Evolutionary conservation across 108 stramenopile species (phyloP).

Genomic region (Aurantiochytrium sp.): DNA sequence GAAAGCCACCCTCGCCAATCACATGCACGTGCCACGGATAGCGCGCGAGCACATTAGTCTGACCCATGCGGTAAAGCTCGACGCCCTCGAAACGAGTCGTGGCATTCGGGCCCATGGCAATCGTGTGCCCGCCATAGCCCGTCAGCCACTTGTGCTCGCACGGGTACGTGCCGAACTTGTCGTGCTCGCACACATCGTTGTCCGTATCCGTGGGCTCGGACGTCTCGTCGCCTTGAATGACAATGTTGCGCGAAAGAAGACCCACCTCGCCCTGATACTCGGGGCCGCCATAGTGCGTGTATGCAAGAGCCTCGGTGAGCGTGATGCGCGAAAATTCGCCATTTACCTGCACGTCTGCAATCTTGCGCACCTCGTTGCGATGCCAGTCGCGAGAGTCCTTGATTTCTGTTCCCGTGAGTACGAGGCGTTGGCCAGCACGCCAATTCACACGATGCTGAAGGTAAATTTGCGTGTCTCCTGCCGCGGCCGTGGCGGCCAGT

Average conservation of each 20-base stretch:
- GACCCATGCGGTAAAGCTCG: constrained; percentile 50
- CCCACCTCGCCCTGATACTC: constrained; percentile 55
- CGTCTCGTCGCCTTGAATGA: constrained; percentile 36
- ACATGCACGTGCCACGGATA: constrained; percentile 51
- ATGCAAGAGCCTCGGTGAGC: constrained; percentile 16
- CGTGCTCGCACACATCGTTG: neutral
- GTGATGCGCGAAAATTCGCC: constrained; percentile 29
- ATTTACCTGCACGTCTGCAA: neutral
- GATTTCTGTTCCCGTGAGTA: constrained; percentile 37
- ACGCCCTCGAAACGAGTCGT: constrained; percentile 39
- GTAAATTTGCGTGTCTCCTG: constrained; percentile 27
- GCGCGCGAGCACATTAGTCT: constrained; percentile 49
- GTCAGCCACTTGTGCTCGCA: constrained; percentile 26
- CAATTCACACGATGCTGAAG: constrained; percentile 45
- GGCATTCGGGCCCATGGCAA: constrained; percentile 24
- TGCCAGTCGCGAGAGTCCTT: constrained; percentile 37
- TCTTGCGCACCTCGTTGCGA: constrained; percentile 37
- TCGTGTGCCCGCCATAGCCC: constrained; percentile 29
- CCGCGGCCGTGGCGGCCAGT: constrained; percentile 32
- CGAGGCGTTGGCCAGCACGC: constrained; percentile 39
- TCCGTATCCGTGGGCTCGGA: constrained; percentile 3
- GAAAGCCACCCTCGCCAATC: constrained; percentile 27
- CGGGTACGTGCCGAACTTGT: neutral
- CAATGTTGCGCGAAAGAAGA: constrained; percentile 43
- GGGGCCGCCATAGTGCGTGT: constrained; percentile 34